Conservation (phyloP, 2,329 filamentous ascomycete species). For the Aspergillus uvarum region DNA sequence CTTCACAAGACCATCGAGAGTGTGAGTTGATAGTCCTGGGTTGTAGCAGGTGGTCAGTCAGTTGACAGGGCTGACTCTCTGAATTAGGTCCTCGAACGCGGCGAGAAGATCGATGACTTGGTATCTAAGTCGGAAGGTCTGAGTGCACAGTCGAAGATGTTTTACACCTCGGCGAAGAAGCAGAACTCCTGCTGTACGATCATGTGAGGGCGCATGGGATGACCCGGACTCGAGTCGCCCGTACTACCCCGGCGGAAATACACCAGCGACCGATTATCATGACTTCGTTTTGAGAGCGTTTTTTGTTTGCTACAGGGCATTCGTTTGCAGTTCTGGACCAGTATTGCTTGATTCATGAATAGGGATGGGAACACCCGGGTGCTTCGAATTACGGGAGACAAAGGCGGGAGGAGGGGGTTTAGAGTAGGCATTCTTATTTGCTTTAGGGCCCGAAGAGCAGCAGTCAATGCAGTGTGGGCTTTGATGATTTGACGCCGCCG, state of each 20-base stretch:
- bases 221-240: background rate
- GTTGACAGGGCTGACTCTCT: background rate
- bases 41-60: background rate
- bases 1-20: constrained; percentile 92
- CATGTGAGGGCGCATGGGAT: constrained; percentile 52
- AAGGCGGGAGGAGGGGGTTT: background rate
- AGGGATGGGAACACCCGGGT: background rate
- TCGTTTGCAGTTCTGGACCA: constrained; percentile 2
- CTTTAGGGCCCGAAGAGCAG: background rate
- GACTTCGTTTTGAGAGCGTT: constrained; percentile 4
- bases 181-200: constrained; percentile 74
- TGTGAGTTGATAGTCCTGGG: constrained; percentile 2
- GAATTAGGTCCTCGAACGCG: constrained; percentile 65
- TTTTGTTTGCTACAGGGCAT: constrained; percentile 6
- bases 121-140: constrained; percentile 91
- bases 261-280: background rate
- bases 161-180: constrained; percentile 80
- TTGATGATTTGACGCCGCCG: background rate
- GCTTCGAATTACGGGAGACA: constrained; percentile 4
- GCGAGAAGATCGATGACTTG: constrained; percentile 93
- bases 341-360: background rate
- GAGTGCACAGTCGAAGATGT: constrained; percentile 94
- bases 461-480: background rate
- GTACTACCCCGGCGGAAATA: background rate
- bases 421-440: background rate